Conservation (phyloP, 139 green algal genomes). For the Diplosphaera chodatii region DNA sequence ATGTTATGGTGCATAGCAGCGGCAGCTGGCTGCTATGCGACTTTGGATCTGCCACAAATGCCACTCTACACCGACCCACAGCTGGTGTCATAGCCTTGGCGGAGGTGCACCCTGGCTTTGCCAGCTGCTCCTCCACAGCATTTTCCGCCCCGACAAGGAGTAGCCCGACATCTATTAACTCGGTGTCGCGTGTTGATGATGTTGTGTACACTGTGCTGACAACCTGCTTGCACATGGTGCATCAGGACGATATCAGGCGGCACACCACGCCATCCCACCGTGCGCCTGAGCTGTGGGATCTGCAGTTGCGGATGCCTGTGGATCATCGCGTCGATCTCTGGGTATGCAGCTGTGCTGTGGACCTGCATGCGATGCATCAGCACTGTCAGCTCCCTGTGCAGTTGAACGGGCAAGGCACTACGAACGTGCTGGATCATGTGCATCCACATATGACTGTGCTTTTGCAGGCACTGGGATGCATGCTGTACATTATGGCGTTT, state of each 20-base stretch:
- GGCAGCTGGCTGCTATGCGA: conserved; percentile 90
- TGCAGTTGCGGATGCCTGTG: conserved; percentile 66
- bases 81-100: background rate
- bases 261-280: conserved; percentile 91
- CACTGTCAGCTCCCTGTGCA: background rate
- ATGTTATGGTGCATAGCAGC: conserved; percentile 66
- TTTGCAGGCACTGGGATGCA: conserved; percentile 66
- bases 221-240: too few species aligned
- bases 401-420: too few species aligned
- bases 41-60: conserved; percentile 74
- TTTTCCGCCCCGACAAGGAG: too few species aligned
- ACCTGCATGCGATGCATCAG: background rate
- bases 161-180: too few species aligned
- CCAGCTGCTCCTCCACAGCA: too few species aligned
- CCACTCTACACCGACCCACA: background rate
- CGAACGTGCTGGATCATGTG: too few species aligned
- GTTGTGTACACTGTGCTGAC: too few species aligned
- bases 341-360: conserved; percentile 31
- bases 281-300: conserved; percentile 89
- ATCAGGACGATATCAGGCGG: conserved; percentile 77
- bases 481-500: conserved; percentile 77
- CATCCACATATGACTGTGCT: too few species aligned
- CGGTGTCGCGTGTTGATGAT: too few species aligned
- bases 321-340: conserved; percentile 79
- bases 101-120: background rate